Conservation (phyloP, 352 stramenopile genomes). For the Globisporangium spinosum region DNA sequence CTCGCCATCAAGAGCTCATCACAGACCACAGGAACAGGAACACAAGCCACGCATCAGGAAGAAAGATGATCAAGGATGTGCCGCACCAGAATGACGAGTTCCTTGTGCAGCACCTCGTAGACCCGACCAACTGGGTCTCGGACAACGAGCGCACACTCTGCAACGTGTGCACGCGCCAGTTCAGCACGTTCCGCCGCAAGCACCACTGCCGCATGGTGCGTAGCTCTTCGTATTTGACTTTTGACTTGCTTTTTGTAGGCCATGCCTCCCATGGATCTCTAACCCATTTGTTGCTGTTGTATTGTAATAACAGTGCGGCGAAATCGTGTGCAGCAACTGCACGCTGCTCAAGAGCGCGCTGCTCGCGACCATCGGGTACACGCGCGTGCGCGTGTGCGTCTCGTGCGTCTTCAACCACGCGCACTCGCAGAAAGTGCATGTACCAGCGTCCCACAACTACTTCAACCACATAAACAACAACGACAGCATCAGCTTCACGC, state of each 20-base stretch:
- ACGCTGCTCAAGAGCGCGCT: constrained; percentile 69
- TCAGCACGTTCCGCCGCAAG: constrained; percentile 80
- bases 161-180: constrained; percentile 73
- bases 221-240: background rate
- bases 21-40: background rate
- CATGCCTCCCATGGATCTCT: background rate
- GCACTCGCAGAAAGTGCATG: constrained; percentile 16
- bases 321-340: constrained; percentile 81
- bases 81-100: constrained; percentile 37
- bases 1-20: background rate
- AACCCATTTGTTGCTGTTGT: background rate
- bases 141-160: constrained; percentile 69
- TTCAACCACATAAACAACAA: constrained; percentile 1
- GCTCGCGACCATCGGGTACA: constrained; percentile 45
- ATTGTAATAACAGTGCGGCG: constrained; percentile 42
- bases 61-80: constrained; percentile 30
- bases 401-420: constrained; percentile 65
- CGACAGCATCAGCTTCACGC: constrained; percentile 22
- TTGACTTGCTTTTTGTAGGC: background rate
- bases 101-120: constrained; percentile 68
- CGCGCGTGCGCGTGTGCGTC: constrained; percentile 76
- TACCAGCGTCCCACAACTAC: background rate
- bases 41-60: background rate
- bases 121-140: constrained; percentile 71
- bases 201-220: constrained; percentile 83